Evolutionary conservation across 805 yeast species (phyloP).

Genomic region (Candida awuae): DNA sequence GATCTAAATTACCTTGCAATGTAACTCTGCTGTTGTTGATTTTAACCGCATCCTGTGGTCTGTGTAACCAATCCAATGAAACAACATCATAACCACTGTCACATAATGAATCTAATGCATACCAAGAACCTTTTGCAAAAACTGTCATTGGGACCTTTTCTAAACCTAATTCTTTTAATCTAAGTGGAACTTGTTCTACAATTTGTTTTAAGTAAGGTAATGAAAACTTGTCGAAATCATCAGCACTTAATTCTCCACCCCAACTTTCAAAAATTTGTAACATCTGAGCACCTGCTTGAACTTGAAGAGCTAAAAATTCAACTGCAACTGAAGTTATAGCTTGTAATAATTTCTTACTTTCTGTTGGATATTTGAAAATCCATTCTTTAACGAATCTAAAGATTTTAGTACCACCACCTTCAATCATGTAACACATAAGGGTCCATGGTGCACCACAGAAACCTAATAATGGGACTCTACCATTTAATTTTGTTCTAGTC

Average conservation of each 20-base stretch:
- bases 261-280: conserved; percentile 94
- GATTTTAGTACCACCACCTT: conserved; percentile 92
- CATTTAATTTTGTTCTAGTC: conserved; percentile 78
- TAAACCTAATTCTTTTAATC: conserved; percentile 66
- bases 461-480: conserved; percentile 90
- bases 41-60: conserved; percentile 76
- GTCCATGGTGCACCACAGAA: conserved; percentile 99
- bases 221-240: conserved; percentile 80
- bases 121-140: conserved; percentile 97
- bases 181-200: conserved; percentile 53
- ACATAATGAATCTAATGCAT: conserved; percentile 80
- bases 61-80: conserved; percentile 89
- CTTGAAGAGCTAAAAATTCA: conserved; percentile 90
- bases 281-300: conserved; percentile 97
- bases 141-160: conserved; percentile 80
- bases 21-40: conserved; percentile 68
- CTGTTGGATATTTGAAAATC: conserved; percentile 74
- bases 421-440: conserved; percentile 90
- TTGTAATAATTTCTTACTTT: conserved; percentile 62
- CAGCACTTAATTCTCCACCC: conserved; percentile 95
- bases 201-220: conserved; percentile 83
- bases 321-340: conserved; percentile 80
- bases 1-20: conserved; percentile 92
- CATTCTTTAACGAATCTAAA: conserved; percentile 88
- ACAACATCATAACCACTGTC: conserved; percentile 75